Base-by-base conservation (phyloP, 1,284 basidiomycete species). In the Apiotrichum laibachii region DNA sequence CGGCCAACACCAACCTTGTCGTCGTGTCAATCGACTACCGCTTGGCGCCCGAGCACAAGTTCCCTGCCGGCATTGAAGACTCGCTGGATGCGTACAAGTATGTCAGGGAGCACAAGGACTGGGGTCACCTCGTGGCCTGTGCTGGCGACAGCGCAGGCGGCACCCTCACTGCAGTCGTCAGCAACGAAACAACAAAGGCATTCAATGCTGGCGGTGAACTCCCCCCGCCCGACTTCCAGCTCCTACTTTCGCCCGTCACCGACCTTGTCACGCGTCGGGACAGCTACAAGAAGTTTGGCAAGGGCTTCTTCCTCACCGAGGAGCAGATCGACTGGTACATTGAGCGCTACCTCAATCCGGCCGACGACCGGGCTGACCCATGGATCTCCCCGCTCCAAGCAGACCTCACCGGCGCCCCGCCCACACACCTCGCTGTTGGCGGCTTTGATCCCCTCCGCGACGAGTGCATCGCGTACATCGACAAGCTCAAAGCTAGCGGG, bases 31-130 rank as follows among this genome's bases (percentile, higher is more conserved):
- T 89, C 21, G 85, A 87, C 65, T 89, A 90, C 70, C 84, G 88
- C 7, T 82, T 90, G 8, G 87, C 85, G 0, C 89, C 89, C 0
- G 88, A 91, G 67, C 64, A 86, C 54, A 82, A 82, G 7, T 90
- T 88, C 67, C 89, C 89, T 1, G 84, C 85, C 1, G 88, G 88
- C 0, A 84, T 88, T 0, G 84, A 88, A 45, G 89, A 91, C 67
- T 84, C 86, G 35, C 10, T 55, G 10, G 53, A 55, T 16, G n/a
- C 53, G n/a, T 40, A 21, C 16, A 19, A 26, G 16, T 44, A 11
- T 10, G 43, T 21, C 8, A n/a, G 43, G n/a, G 40, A 15, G 40
- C 40, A 42, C 40, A 11, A 18, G 19, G 19, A 19, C n/a, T 44
- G 19, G 19, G 19, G 19, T 19, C 11, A 13, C 18, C n/a, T 44